Evolutionary conservation across 495 filamentous ascomycete genomes (phyloP).

Genomic region (Aspergillus carlsbadensis): DNA sequence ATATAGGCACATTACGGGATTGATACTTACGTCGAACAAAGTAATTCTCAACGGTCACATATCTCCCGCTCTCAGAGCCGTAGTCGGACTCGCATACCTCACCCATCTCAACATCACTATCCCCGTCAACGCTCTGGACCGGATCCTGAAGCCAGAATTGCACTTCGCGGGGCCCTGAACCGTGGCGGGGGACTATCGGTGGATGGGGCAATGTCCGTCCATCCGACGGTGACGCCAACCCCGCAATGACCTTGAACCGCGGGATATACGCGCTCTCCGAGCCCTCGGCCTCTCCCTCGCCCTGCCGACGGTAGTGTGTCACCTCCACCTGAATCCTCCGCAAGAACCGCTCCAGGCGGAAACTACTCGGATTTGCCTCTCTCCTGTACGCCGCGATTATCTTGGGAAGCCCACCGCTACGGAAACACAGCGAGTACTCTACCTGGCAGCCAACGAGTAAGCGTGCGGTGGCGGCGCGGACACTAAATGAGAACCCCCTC

Average conservation of each 20-base stretch:
- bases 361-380: conserved; percentile 7
- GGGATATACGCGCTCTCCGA: conserved; percentile 4
- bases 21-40: conserved; percentile 48
- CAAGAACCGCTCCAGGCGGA: conserved; percentile 43
- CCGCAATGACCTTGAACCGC: conserved; percentile 43
- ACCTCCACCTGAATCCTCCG: conserved; percentile 39
- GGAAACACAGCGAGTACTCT: conserved; percentile 39
- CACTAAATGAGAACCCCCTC: conserved; percentile 67
- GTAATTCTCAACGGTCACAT: conserved; percentile 50
- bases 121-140: conserved; percentile 1
- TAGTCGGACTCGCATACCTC: background rate
- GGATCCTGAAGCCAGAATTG: conserved; percentile 40
- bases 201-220: conserved; percentile 28
- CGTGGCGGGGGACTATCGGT: conserved; percentile 31
- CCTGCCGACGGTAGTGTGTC: conserved; percentile 34
- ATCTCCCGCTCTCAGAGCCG: conserved; percentile 21
- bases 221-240: conserved; percentile 42
- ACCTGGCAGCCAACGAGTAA: conserved; percentile 59
- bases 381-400: conserved; percentile 24
- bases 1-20: too few relatives aligned
- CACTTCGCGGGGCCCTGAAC: conserved; percentile 43
- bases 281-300: conserved; percentile 29
- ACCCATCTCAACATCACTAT: conserved; percentile 22
- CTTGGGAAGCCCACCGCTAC: conserved; percentile 24
- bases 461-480: conserved; percentile 62